Evolutionary conservation across 1,284 basidiomycete genomes (phyloP), one percentile per base, ranked within the genome.

Genomic region (Lentinus polychrous): DNA sequence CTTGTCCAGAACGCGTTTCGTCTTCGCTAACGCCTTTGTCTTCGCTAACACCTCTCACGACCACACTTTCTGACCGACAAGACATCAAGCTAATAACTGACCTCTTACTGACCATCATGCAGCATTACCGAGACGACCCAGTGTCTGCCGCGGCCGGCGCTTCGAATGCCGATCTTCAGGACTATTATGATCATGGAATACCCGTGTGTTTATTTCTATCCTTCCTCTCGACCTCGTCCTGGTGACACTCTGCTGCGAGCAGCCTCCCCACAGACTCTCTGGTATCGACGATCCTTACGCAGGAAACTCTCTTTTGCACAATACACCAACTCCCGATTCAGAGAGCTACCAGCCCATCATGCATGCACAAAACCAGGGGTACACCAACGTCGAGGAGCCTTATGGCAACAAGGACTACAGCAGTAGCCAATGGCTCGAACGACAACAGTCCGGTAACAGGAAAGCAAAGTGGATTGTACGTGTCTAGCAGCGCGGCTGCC

Each of bases 381-480:
- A 66, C 57, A 48, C 57, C 47, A 63, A 63, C 57, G 51, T 66
- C 45, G 63, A 48, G 12, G 37, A 50, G 33, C 56, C 57, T 12
- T 61, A 63, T 53, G 38, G 45, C 49, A 59, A 56, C 51, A 34
- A 53, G 12, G 45, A 57, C 20, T 63, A 61, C 58, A 57, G 49
- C 56, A 57, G 52, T 55, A 60, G 59, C 54, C 55, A 58, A 43
- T 71, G 69, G 69, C 60, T 65, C 46, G 69, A 72, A 58, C 71
- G 70, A 56, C 61, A 63, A 55, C 52, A 63, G 52, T n/a, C 55
- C n/a, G 32, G 59, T 40, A 62, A 46, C 46, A 52, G 57, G 43
- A 57, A 61, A 43, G 60, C 64, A 17, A 69, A 66, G 60, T 67
- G 61, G 60, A 64, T 70, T 49, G 70, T 71, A 47, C 55, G 68